Percentiles rank a stretch among this genome's conserved stretches.
Evolutionary conservation across 352 stramenopile species (phyloP).

Genomic region (Pythium aphanidermatum): DNA sequence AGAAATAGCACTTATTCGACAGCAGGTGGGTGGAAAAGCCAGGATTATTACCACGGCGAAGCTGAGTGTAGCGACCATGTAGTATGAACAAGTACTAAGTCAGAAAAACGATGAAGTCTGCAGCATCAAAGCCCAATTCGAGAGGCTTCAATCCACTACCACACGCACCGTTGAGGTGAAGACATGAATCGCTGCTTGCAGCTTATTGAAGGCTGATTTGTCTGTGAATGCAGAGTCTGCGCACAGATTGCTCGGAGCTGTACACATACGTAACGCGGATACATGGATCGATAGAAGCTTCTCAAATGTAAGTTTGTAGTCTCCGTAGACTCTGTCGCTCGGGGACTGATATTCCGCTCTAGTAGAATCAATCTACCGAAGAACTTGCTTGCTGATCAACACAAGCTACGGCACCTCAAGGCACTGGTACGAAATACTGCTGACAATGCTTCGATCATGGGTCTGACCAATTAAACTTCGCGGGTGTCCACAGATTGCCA

Average conservation of each 20-base stretch:
- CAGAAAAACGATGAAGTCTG: constrained; percentile 43
- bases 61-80: not conserved
- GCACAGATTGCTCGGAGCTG: constrained; percentile 60
- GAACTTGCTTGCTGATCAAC: constrained; percentile 67
- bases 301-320: constrained; percentile 16
- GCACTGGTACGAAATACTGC: constrained; percentile 52
- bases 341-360: no score
- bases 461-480: no score
- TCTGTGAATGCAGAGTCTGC: constrained; percentile 36
- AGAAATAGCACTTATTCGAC: constrained; percentile 65
- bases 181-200: not conserved
- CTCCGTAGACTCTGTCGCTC: no score
- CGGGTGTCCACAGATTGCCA: constrained; percentile 47
- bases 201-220: not conserved
- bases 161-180: constrained; percentile 40
- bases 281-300: constrained; percentile 17
- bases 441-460: no score
- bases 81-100: constrained; percentile 63
- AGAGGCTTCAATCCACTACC: constrained; percentile 30
- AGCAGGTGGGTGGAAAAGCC: no score
- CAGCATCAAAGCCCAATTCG: constrained; percentile 25
- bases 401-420: constrained; percentile 67
- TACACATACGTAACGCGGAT: constrained; percentile 55
- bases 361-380: no score
- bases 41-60: no score